Percentiles rank a stretch among this genome's conserved stretches.
phyloP scores from a whole-genome alignment of 345 rosid species.

The Syzygium grande region DNA sequence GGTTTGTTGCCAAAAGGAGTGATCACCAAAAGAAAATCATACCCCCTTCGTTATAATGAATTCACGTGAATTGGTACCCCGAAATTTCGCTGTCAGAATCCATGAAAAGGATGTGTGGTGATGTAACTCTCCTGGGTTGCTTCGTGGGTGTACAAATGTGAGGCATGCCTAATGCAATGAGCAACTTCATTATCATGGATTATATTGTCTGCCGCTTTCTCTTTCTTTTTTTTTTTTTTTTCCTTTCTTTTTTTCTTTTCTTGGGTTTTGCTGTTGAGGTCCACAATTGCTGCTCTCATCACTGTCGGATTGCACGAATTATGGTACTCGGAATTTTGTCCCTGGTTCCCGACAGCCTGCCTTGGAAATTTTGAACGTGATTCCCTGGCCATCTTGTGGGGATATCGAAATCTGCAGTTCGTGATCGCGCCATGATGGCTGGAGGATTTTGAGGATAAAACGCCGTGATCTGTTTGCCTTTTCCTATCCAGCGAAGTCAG shows the following conservation, averaged over 20 bases:
- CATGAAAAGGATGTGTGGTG: neutral
- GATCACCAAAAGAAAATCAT: neutral
- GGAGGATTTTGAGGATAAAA: neutral
- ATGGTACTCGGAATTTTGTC: neutral
- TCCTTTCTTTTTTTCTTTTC: too few relatives aligned
- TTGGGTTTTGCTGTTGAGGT: neutral
- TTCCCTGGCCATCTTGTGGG: neutral
- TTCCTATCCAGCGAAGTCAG: neutral
- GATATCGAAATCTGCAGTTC: neutral
- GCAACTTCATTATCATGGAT: neutral
- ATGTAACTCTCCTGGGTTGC: neutral
- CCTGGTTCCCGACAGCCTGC: neutral
- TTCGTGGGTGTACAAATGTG: neutral
- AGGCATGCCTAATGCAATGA: neutral
- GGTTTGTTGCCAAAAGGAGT: neutral
- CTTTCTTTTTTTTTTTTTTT: neutral
- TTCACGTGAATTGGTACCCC: neutral
- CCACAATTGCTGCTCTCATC: neutral
- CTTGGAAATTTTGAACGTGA: neutral
- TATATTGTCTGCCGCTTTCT: neutral
- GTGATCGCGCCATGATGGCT: neutral
- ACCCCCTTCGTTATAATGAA: neutral
- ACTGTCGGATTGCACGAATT: neutral
- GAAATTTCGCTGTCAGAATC: neutral
- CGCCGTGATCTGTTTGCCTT: neutral